These are phyloP conservation scores for Trametes coccinea DNA, from an alignment of 768 basidiomycete genomes.

Conservation along the genomic window DNA sequence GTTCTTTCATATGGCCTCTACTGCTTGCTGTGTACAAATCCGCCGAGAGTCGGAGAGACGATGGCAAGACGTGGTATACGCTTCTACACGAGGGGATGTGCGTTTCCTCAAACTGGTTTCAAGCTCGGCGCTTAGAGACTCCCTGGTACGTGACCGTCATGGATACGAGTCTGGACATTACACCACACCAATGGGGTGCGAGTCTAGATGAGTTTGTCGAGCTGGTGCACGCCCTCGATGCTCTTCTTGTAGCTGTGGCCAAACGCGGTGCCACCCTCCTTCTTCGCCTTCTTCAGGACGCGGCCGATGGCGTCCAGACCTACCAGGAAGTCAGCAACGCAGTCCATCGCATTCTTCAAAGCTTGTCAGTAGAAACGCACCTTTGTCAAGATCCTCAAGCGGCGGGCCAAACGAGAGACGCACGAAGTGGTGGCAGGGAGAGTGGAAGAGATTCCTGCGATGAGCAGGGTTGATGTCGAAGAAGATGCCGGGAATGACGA, in stretches of 20 bases:
- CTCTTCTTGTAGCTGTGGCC: conserved; percentile 74
- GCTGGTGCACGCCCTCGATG: conserved; percentile 37
- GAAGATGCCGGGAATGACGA: conserved; percentile 90
- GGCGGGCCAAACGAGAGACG: conserved; percentile 87
- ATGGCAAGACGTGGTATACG: no score
- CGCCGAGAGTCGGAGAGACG: no score
- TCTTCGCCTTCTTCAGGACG: conserved; percentile 69
- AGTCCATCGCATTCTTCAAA: neutral
- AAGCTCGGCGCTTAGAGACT: no score
- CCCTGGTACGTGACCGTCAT: no score
- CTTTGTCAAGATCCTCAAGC: conserved; percentile 75
- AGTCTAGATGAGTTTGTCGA: conserved; percentile 21
- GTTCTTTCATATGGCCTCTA: no score
- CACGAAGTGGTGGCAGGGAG: conserved; percentile 88
- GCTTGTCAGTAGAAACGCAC: conserved; percentile 34
- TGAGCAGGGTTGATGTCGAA: conserved; percentile 82
- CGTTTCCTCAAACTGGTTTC: no score
- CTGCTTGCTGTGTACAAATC: no score
- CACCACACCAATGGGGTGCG: no score
- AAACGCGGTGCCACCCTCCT: conserved; percentile 57
- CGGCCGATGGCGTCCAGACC: conserved; percentile 85
- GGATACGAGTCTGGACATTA: no score
- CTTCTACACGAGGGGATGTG: no score
- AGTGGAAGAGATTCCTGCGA: conserved; percentile 85
- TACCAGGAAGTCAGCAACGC: conserved; percentile 26